Conservation (phyloP, 495 filamentous ascomycete genomes). For the Apodospora peruviana region DNA sequence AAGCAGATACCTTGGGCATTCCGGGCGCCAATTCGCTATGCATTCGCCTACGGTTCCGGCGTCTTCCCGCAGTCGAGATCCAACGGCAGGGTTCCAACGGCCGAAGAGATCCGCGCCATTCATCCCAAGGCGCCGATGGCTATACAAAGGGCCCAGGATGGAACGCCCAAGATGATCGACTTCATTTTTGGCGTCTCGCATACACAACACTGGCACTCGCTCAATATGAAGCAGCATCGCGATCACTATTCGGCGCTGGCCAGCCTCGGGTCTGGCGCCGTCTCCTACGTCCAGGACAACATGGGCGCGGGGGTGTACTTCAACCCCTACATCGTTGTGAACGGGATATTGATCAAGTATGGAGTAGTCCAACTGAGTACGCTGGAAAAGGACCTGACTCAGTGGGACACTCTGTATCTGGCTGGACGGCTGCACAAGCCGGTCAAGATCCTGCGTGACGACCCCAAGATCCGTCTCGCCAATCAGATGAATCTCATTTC, state of each 20-base stretch:
- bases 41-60: constrained; percentile 94
- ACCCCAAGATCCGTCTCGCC: constrained; percentile 81
- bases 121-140: constrained; percentile 75
- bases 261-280: constrained; percentile 75
- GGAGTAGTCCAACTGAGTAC: constrained; percentile 91
- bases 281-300: constrained; percentile 78
- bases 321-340: constrained; percentile 92
- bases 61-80: constrained; percentile 76
- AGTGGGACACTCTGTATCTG: constrained; percentile 91
- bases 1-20: constrained; percentile 90
- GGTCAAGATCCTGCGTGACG: constrained; percentile 93
- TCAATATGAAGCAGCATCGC: constrained; percentile 83
- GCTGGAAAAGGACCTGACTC: constrained; percentile 73
- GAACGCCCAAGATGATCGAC: constrained; percentile 92
- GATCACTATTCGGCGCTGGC: constrained; percentile 88
- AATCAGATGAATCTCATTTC: constrained; percentile 95
- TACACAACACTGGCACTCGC: constrained; percentile 92
- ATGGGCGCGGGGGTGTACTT: constrained; percentile 95
- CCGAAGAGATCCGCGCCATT: constrained; percentile 50
- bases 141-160: constrained; percentile 74
- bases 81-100: constrained; percentile 37
- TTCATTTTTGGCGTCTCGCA: constrained; percentile 96
- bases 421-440: constrained; percentile 94
- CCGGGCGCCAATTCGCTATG: constrained; percentile 86
- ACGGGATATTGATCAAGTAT: constrained; percentile 95